phyloP scores from a whole-genome alignment of 305 asterid genomes.

The Plantago coronopus region DNA sequence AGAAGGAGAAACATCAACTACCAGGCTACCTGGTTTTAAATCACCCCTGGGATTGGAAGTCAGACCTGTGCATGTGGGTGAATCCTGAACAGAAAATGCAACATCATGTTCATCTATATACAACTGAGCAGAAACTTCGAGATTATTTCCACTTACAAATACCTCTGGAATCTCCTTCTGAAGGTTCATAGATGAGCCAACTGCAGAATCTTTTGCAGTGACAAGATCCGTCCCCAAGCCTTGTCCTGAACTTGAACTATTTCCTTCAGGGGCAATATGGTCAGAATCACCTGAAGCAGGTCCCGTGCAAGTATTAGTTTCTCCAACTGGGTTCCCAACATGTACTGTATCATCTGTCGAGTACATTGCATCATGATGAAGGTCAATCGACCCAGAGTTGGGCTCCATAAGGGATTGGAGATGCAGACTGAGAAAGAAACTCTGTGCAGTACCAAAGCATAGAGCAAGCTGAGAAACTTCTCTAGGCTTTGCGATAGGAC shows the following conservation, averaged over 20 bases:
- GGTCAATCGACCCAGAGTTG: constrained; percentile 42
- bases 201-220: constrained; percentile 25
- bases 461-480: no score
- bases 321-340: constrained; percentile 31
- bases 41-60: constrained; percentile 28
- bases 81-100: constrained; percentile 27
- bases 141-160: constrained; percentile 20
- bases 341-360: constrained; percentile 34
- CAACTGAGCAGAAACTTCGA: constrained; percentile 27
- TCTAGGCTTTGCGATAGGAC: no score
- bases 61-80: constrained; percentile 28
- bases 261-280: constrained; percentile 21
- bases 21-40: constrained; percentile 40
- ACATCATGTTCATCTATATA: constrained; percentile 29
- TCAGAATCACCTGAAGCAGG: constrained; percentile 30
- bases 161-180: constrained; percentile 5
- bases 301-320: constrained; percentile 19
- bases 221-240: constrained; percentile 26
- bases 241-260: constrained; percentile 24
- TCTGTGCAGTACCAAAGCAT: constrained; percentile 37
- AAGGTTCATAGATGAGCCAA: constrained; percentile 19
- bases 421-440: constrained; percentile 63
- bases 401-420: constrained; percentile 66
- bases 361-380: constrained; percentile 33
- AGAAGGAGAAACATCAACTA: constrained; percentile 53